Conservation (phyloP, 495 filamentous ascomycete species). For the Tetracladium setigerum region DNA sequence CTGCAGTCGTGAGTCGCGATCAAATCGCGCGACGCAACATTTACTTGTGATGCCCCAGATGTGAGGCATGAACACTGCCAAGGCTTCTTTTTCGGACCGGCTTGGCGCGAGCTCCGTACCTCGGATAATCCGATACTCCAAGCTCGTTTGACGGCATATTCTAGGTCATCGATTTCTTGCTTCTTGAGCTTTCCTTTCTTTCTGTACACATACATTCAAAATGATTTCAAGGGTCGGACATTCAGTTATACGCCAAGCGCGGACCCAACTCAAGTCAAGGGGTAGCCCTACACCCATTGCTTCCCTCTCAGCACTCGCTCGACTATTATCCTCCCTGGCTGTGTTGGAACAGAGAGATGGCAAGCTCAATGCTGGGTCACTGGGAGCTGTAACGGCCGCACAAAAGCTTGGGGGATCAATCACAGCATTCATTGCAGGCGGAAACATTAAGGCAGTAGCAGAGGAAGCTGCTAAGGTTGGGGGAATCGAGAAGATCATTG, state of each 20-base stretch:
- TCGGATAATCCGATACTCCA: background rate
- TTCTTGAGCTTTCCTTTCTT: background rate
- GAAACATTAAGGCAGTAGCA: slow-evolving; percentile 69
- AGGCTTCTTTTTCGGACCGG: too few relatives aligned
- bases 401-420: slow-evolving; percentile 78
- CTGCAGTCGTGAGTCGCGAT: slow-evolving; percentile 9
- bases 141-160: too few relatives aligned
- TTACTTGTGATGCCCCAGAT: background rate
- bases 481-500: slow-evolving; percentile 84
- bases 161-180: background rate
- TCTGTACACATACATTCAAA: background rate
- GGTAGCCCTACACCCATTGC: slow-evolving; percentile 10
- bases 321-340: slow-evolving; percentile 81
- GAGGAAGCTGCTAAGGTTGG: slow-evolving; percentile 83
- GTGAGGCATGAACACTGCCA: background rate
- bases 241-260: slow-evolving; percentile 41
- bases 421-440: slow-evolving; percentile 84
- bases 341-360: slow-evolving; percentile 92
- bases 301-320: slow-evolving; percentile 42
- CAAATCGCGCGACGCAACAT: too few relatives aligned
- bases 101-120: too few relatives aligned
- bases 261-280: slow-evolving; percentile 22
- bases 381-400: slow-evolving; percentile 82
- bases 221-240: slow-evolving; percentile 31
- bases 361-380: slow-evolving; percentile 71